Evolutionary conservation across 1,284 basidiomycete species (phyloP), one percentile per base, ranked within the genome.

Genomic region (Exobasidium rhododendri): DNA sequence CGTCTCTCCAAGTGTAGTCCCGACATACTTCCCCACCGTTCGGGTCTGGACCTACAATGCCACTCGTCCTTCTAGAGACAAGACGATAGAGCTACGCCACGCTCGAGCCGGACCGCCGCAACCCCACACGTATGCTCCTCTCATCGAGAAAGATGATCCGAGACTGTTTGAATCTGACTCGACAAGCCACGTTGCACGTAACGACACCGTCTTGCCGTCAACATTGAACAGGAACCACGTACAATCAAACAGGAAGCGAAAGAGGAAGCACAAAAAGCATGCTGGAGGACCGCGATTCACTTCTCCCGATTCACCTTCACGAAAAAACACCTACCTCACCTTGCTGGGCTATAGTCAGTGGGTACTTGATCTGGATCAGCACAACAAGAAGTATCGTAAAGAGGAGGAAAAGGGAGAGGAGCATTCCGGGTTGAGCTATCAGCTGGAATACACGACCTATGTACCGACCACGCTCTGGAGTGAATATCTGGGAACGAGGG

Each of bases 331-430:
- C 50, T 83, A 84, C 61, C 88, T 88, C 84, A 86, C 86, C 24
- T 86, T 88, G n/a, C 82, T 91, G 43, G 89, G 89, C 57, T 92
- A 88, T 82, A 86, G 88, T 57, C 90, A 92, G 85, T 93, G 88
- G 81, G 82, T 92, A 55, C 88, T 90, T 2, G 82, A 86, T 62
- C 81, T 92, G 24, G 85, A 85, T 45, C 77, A 81, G 55, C 84
- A 84, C 22, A 85, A 85, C 76, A 17, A 26, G 3, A n/a, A 26
- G 4, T 24, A 28, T 24, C 22, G 66, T 73, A 13, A 56, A 49
- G 29, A 58, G 64, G 3, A n/a, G 29, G 29, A 50, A 44, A n/a
- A 24, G 28, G 40, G 31, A 11, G n/a, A 50, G 4, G 24, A 50
- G 13, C 47, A 6, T 6, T 13, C 47, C 4, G 47, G 20, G 4